Base-by-base conservation (phyloP, 371 early-diverging fungal genomes). In the Mortierella sp. region DNA sequence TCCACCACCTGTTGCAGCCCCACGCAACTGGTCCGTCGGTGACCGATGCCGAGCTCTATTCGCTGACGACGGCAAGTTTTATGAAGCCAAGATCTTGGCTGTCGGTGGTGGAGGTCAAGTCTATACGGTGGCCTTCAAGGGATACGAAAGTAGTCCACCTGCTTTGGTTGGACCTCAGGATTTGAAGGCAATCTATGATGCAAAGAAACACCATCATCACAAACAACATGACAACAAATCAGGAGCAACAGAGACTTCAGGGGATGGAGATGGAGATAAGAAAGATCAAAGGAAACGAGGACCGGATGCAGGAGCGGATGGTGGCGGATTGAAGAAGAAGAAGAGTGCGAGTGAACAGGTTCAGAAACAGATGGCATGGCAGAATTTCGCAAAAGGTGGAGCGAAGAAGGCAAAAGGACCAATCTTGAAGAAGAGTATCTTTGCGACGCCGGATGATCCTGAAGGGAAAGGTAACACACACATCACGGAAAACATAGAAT, bases 281-380 rank as follows among this genome's bases (percentile, higher is more conserved):
- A 15, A n/a, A 30, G 37, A n/a, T 14, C 31, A 46, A 19, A 60
- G 60, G 60, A 68, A 68, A 28, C 60, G 68, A 34, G 60, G 56
- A 15, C 42, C 49, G 58, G 67, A 67, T 19, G 69, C 65, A 37
- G 56, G 50, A 49, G 56, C 67, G 23, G 72, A 71, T 43, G 71
- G 68, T 4, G 65, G 57, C 28, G 70, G 46, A 11, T 53, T 55
- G 2, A 52, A 58, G 34, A 86, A 86, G 79, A 86, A 86, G 76
- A 84, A 87, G 70, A 48, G 52, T 5, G 44, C 42, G 48, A 60
- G 54, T 31, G 94, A 92, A 69, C 90, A 90, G 54, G 83, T 86
- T 17, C 83, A 84, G 65, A 92, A 92, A 70, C 93, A 94, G 76
- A 84, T 89, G 63, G 88, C 89, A 12, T 94, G 94, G 94, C 80